Base-by-base conservation (phyloP, 768 basidiomycete species). In the Termitomyces sp. region DNA sequence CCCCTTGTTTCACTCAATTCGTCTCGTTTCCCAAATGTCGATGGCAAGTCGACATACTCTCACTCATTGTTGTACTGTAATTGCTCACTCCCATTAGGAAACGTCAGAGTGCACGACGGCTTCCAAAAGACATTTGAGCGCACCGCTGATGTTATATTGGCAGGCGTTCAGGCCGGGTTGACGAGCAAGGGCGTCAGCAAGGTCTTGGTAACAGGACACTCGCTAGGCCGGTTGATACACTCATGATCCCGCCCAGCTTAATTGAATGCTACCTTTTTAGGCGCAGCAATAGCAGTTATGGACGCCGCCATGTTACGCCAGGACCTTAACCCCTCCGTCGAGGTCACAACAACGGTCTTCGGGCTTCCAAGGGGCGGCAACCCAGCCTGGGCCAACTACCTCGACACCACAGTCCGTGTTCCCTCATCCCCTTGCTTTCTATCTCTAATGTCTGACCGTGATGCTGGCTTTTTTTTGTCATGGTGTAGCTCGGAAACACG, bases 291-390 rank as follows among this genome's bases (percentile, higher is more conserved):
- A 42, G 75, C 78, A n/a, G 69, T 71, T 33, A 70, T 81, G 58
- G 78, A 79, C 61, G 74, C 74, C 13, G 65, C 75, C 44, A 69
- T 77, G 66, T 69, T 81, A 50, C 69, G 67, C 35, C 65, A 69
- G 59, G 58, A 68, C n/a, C 72, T 80, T 38, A 68, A 69, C 46
- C 53, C 72, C 12, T 69, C 69, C 33, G 61, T 75, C 20, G 18
- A 61, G 4, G 62, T 80, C 57, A 69, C 61, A 3, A 70, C 75
- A 1, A 70, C 70, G 14, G 69, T 72, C 32, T 78, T 74, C 53
- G 77, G 77, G n/a, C 69, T 76, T 22, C 80, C 79, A 0, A 69
- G 79, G 12, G 73, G 73, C 33, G 79, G 79, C 1, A 77, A 81
- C 65, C 64, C 74, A 57, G 74, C 64, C 3, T 79, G 74, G 68